Evolutionary conservation across 305 asterid species (phyloP), one percentile per base, ranked within the genome.

Genomic region (Fraxinus ornus): DNA sequence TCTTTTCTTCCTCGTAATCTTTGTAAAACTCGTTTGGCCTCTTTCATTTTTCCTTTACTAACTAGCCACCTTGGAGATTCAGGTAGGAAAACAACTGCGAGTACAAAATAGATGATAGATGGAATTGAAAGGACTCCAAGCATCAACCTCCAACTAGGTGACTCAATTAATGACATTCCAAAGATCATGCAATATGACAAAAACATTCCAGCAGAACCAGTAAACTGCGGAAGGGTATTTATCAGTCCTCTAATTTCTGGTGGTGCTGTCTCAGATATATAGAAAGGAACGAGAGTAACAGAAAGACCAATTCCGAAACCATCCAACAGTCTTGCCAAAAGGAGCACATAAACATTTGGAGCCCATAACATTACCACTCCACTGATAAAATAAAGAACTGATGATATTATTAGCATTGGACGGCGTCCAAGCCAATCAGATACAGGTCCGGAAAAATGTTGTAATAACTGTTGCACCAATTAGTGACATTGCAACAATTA

Each of bases 1-100:
- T 96, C 99, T 70, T 93, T 97, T 80, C 88, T 84, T 83, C 97
- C 97, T 76, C 97, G 98, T 17, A 96, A 70, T 73, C 85, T 86
- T 75, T 92, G 98, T 79, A 96, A 79, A 76, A 93, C 98, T 49
- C 33, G 83, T 87, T 90, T 96, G 17, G 97, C 98, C 86, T 94
- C 98, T 77, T 86, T 87, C 95, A 92, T 90, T 87, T 78, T 87
- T 2, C 99, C 98, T 86, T 94, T 94, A 71, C 98, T 90, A 2
- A 96, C 99, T 1, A 96, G 94, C 99, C 99, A 96, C 83, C 99
- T 92, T 5, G 99, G 99, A 81, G 99, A 96, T 85, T 96, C 99
- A 19, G 99, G 98, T 83, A 94, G 85, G 95, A 79, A 92, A 76
- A 91, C 87, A 24, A 90, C 71, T 1, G 98, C 84, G 83, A 94